Conservation (phyloP, 108 stramenopile species). For the Licmophora abbreviata region DNA sequence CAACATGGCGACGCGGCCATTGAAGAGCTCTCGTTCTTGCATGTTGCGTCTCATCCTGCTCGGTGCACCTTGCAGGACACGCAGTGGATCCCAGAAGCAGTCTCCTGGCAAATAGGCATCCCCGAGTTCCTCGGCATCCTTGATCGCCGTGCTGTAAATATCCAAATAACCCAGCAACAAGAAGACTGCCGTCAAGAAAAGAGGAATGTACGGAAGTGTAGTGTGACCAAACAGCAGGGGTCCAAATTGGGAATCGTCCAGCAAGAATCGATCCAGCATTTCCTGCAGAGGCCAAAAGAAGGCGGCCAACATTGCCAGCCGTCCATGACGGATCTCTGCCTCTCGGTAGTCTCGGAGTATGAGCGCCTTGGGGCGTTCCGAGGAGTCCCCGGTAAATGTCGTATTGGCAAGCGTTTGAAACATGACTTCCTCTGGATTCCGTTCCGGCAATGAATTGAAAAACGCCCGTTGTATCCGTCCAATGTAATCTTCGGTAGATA, state of each 20-base stretch:
- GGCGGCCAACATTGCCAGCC: conserved; percentile 86
- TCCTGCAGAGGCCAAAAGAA: conserved; percentile 82
- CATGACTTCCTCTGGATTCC: conserved; percentile 8
- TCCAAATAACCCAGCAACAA: conserved; percentile 79
- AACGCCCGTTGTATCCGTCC: conserved; percentile 34
- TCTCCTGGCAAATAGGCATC: conserved; percentile 83
- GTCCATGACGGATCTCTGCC: conserved; percentile 85
- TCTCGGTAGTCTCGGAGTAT: conserved; percentile 82
- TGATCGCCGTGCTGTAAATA: conserved; percentile 64
- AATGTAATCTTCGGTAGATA: conserved; percentile 67
- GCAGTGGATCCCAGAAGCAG: conserved; percentile 87
- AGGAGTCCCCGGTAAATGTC: conserved; percentile 6
- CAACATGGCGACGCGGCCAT: conserved; percentile 91
- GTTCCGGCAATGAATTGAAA: conserved; percentile 26
- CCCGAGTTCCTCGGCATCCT: conserved; percentile 57
- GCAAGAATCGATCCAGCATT: conserved; percentile 57
- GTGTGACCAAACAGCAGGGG: conserved; percentile 55
- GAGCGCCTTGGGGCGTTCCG: conserved; percentile 54
- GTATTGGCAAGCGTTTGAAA: conserved; percentile 19
- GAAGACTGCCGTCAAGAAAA: conserved; percentile 76
- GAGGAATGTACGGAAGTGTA: conserved; percentile 68
- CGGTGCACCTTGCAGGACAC: conserved; percentile 66
- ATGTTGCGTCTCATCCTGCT: conserved; percentile 77
- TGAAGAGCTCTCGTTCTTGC: conserved; percentile 86
- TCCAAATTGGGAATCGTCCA: conserved; percentile 49